Conservation (phyloP, 2,329 filamentous ascomycete genomes). For the Fusarium brachygibbosum region DNA sequence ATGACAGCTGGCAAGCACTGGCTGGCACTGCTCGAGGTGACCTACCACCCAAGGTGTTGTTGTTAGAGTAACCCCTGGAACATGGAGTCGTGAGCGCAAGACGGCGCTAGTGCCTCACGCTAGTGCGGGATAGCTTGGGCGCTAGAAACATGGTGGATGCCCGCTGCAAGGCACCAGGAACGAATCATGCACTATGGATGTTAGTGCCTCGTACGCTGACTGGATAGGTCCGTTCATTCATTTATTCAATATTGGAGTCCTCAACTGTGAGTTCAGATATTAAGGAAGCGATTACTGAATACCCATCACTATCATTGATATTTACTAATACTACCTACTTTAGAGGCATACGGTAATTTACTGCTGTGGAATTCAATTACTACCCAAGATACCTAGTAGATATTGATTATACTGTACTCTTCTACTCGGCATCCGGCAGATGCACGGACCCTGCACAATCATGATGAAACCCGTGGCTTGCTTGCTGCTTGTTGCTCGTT, state of each 20-base stretch:
- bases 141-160: constrained; percentile 30
- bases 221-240: background rate
- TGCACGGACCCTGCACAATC: constrained; percentile 21
- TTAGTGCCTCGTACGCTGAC: constrained; percentile 4
- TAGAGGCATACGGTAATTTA: background rate
- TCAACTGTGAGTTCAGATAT: background rate
- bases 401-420: background rate
- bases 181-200: constrained; percentile 22
- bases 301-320: background rate
- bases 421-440: constrained; percentile 26
- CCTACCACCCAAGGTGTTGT: constrained; percentile 6
- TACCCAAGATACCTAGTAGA: background rate
- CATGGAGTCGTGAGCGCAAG: background rate
- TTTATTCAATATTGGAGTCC: constrained; percentile 25
- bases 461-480: constrained; percentile 34
- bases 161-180: constrained; percentile 44
- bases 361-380: background rate
- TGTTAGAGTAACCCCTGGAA: constrained; percentile 39
- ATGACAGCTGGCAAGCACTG: constrained; percentile 35
- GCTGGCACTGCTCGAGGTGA: background rate
- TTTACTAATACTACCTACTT: constrained; percentile 3
- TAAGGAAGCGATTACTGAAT: background rate
- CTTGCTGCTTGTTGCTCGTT: background rate
- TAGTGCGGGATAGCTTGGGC: constrained; percentile 27
- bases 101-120: constrained; percentile 31